Conservation (phyloP, 139 green algal genomes). For the Ettlia oleoabundans region DNA sequence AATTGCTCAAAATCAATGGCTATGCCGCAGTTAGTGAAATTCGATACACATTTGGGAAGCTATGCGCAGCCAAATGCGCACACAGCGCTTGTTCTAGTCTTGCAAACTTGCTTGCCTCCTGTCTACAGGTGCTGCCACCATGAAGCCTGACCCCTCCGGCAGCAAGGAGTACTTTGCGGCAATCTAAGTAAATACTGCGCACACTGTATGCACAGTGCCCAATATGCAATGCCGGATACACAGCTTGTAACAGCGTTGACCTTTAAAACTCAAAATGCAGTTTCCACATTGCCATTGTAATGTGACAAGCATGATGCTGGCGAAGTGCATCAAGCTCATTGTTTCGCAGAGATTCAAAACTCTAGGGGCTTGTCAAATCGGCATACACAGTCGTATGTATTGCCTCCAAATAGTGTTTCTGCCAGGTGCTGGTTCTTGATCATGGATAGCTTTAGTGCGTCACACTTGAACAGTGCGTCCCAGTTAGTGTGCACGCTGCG, state of each 20-base stretch:
- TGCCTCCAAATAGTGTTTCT: constrained; percentile 79
- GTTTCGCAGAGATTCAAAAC: background rate
- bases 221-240: no score
- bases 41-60: no score
- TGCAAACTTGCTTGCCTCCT: background rate
- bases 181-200: constrained; percentile 36
- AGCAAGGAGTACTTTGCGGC: constrained; percentile 91
- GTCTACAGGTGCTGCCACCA: constrained; percentile 18
- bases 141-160: constrained; percentile 70
- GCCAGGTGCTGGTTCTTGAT: constrained; percentile 95
- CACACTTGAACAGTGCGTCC: constrained; percentile 75
- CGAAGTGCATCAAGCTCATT: background rate
- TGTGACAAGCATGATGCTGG: no score
- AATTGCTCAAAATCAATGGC: no score
- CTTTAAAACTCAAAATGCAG: no score
- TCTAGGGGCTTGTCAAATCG: constrained; percentile 30
- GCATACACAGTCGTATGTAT: constrained; percentile 97
- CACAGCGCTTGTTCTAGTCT: background rate
- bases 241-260: no score
- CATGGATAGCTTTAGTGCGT: constrained; percentile 97
- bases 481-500: constrained; percentile 92
- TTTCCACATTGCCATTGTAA: no score
- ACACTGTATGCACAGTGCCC: no score
- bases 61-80: no score
- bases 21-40: no score